Base-by-base conservation (phyloP, 163 green algal species). In the Chlorella variabilis region DNA sequence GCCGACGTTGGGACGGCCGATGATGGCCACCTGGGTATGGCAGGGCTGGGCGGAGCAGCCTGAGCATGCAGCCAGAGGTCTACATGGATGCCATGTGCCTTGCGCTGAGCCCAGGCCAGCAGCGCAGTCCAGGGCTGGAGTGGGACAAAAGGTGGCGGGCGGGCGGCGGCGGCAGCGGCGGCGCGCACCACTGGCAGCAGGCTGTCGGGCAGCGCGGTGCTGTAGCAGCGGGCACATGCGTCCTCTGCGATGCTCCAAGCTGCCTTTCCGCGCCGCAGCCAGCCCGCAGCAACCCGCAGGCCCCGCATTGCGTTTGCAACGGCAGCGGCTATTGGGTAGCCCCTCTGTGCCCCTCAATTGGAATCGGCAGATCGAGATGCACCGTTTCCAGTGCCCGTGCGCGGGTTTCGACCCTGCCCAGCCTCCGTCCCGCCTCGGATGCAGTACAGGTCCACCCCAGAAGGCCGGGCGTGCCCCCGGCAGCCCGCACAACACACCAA, bases 1-100 rank as follows among this genome's bases (percentile, higher is more conserved):
- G 79, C 94, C 94, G 8, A 98, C 94, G 70, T 98, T 98, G 15
- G 94, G 93, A 0, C 92, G 85, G 0, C 94, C 94, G 20, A 97
- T 85, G 5, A 98, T 88, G 1, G 91, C 89, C 4, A 98, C 86
- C 92, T 97, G 80, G 27, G 17, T 38, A 39, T 2, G n/a, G 2
- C 2, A 49, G 18, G 29, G 29, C 31, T 45, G 49, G 29, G 20
- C 18, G 41, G 4, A 4, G 31, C 4, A 29, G n/a, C n/a, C n/a
- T n/a, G n/a, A n/a, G n/a, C n/a, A n/a, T n/a, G n/a, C n/a, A n/a
- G n/a, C n/a, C n/a, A n/a, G n/a, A n/a, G n/a, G n/a, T n/a, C n/a
- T n/a, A n/a, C n/a, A n/a, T n/a, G n/a, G n/a, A n/a, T n/a, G n/a
- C n/a, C n/a, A n/a, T n/a, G n/a, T n/a, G n/a, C n/a, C n/a, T n/a